Base-by-base conservation (phyloP, 495 filamentous ascomycete species). In the Daldinia bambusicola region DNA sequence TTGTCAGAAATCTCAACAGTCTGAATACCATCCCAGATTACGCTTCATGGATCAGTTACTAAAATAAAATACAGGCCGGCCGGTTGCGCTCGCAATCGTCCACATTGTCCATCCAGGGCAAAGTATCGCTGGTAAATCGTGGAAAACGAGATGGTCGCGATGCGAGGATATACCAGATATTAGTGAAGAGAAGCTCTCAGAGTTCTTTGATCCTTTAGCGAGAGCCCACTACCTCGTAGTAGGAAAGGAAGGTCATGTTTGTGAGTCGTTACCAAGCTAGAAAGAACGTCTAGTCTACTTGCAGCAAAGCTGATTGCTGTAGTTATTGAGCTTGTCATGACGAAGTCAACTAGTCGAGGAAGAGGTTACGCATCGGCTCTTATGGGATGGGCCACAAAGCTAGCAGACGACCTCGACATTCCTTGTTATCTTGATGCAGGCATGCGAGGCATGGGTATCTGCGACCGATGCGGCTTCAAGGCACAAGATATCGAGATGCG, bases 251-350 rank as follows among this genome's bases (percentile, higher is more conserved):
- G 75, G 72, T 6, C 75, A 77, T 14, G 72, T 75, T 32, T 77
- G 75, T 75, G 69, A 52, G 75, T 68, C 13, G n/a, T 14, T 22
- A 34, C 32, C 31, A 31, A 6, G 1, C 16, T n/a, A 48, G 3
- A 18, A 37, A 48, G 7, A 18, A 37, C 1, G 30, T 4, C 18
- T 1, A 37, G 30, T 4, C 18, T 1, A 37, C 18, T 30, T 34
- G 22, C 30, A 34, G 37, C 32, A 48, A 60, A 63, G 18, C 31
- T 10, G 2, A 41, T 3, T 41, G 14, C 1, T 13, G 1, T 18
- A 77, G 75, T 72, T 12, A 73, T 77, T 48, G 75, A 77, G 34
- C 50, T 77, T 22, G 48, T 75, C 34, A 75, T 77, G 38, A 75
- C 75, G 16, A 75, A 75, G 55, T 53, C 66, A 22, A 61, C 41